Base-by-base conservation (phyloP, 345 rosid genomes). In the Citrus maxima region DNA sequence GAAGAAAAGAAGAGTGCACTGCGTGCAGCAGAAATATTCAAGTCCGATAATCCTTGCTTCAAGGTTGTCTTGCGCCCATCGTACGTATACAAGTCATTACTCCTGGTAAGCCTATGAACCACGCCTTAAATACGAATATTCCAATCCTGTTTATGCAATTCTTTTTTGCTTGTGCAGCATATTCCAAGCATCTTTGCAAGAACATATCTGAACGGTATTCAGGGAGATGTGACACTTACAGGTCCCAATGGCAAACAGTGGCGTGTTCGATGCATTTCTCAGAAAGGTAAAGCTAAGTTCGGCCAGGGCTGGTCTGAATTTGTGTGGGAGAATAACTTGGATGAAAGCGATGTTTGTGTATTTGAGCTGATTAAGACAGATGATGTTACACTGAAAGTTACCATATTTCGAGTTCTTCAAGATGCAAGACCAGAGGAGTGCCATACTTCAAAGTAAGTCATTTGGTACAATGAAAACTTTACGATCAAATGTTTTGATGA, bases 221-320 rank as follows among this genome's bases (percentile, higher is more conserved):
- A 85, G 1, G 90, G 82, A 63, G 75, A 74, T 72, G 73, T 91
- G 80, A 87, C 78, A 28, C 91, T 89, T 65, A 82, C 82, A 75
- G 70, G 46, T 25, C 62, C 90, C 34, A 81, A 79, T 32, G 90
- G 87, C 64, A 86, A 81, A 65, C 83, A 78, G 65, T 88, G 91
- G 95, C 81, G 65, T 14, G 95, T 89, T 25, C 82, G 87, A 54
- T 89, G 90, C 78, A 68, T 82, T 25, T 78, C 72, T 34, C 77
- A 60, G 34, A 55, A 72, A 9, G 79, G 88, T 6, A 62, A 67
- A 56, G 83, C 85, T 75, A 85, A 84, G 61, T 77, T 89, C 10
- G 74, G 86, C 83, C 84, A 87, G 76, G 94, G 94, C 73, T 88
- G 94, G 92, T 76, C 83, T 13, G 91, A 80, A 68, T 90, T 88